Evolutionary conservation across 2,329 filamentous ascomycete genomes (phyloP), one percentile per base, ranked within the genome.

Genomic region (Trichoderma afroharzianum): DNA sequence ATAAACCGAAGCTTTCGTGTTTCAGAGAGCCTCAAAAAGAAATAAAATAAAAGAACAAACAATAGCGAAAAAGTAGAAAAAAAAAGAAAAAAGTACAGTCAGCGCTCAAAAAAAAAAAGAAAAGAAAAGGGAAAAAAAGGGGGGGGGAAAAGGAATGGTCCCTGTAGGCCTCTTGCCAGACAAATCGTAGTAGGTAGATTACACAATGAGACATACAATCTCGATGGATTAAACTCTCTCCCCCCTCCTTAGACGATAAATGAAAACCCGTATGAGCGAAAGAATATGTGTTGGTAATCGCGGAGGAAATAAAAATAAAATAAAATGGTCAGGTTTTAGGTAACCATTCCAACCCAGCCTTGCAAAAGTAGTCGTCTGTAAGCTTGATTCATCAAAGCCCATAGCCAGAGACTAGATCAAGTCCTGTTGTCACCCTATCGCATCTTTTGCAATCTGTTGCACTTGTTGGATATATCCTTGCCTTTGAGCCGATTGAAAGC

Each of bases 351-450:
- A 36, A 43, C 63, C 14, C 21, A n/a, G 32, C 39, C 30, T 61
- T 39, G 63, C 47, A 57, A 66, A 66, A 57, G 50, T 32, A 6
- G 47, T 57, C 50, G 14, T 36, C 57, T 26, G 14, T 14, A 15
- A 21, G n/a, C 2, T 26, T 15, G 57, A 12, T 39, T 61, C 57
- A 33, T 33, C 33, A 50, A 24, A 26, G 63, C 63, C 15, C 39
- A 33, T n/a, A 53, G 21, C 57, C 57, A 61, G 57, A 53, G 57
- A 50, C 57, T 26, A 50, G 66, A 62, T 62, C 66, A 69, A 69
- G 57, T 62, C 57, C 66, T 69, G 66, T 53, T 59, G 26, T 61
- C 57, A 32, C 36, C 66, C 66, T 50, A 50, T 61, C 66, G 50
- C 66, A 47, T 26, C 57, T 53, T 50, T 58, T 58, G 55, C 55